Evolutionary conservation across 164 flowering plant genomes (phyloP).

Genomic region (Aristolochia contorta): DNA sequence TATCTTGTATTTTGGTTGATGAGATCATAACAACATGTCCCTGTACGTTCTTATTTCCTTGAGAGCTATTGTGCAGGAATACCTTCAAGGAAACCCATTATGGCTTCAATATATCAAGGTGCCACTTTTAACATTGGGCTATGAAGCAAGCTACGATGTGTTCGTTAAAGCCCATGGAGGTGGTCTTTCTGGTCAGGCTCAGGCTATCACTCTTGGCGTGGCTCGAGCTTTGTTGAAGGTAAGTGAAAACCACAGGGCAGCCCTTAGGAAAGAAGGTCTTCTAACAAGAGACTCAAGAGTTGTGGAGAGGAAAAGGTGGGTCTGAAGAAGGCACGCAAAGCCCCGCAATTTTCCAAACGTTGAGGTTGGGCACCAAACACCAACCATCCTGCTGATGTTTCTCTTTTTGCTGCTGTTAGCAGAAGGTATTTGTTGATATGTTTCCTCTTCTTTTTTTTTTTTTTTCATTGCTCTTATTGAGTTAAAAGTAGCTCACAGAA

Average conservation of each 20-base stretch:
- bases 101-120: conserved; percentile 80
- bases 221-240: conserved; percentile 92
- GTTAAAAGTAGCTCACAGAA: no score
- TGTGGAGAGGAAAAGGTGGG: conserved; percentile 95
- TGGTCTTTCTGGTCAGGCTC: conserved; percentile 95
- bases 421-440: no score
- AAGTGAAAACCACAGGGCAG: conserved; percentile 53
- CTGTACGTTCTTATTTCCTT: no score
- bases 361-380: conserved; percentile 22
- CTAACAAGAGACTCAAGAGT: conserved; percentile 85
- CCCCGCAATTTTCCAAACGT: conserved; percentile 84
- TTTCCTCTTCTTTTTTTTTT: no score
- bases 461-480: no score
- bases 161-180: conserved; percentile 97
- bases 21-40: no score
- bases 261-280: conserved; percentile 73
- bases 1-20: no score
- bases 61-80: conserved; percentile 45
- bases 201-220: conserved; percentile 86
- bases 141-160: conserved; percentile 71
- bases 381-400: no score
- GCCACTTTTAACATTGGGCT: conserved; percentile 67
- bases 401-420: no score
- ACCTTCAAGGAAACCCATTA: conserved; percentile 91
- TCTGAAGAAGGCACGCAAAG: conserved; percentile 88